Base-by-base conservation (phyloP, 768 basidiomycete species). In the Termitomyces sp. region DNA sequence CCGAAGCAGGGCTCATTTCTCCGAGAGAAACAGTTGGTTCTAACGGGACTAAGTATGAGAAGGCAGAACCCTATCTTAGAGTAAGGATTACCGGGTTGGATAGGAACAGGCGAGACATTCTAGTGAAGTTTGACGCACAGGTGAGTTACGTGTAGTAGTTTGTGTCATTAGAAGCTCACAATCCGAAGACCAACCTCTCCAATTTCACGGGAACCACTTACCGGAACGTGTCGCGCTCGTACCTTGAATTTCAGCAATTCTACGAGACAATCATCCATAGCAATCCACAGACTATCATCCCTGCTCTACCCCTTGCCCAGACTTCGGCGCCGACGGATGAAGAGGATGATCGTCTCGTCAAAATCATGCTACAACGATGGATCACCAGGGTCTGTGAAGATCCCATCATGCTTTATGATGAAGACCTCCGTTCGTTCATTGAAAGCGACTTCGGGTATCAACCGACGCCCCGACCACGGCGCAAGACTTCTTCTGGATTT, bases 381-480 rank as follows among this genome's bases (percentile, higher is more conserved):
- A 82, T 97, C 54, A 87, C 91, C 12, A 79, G 97, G 56, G 85
- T 98, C 33, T 96, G 91, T 74, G 94, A 95, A 69, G 94, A 98
- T 69, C 86, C 87, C 2, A 92, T 97, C 53, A 73, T 98, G 32
- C 75, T 93, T 40, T 76, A 86, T 55, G 96, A 98, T 65, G 97
- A 98, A 67, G 97, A 99, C 69, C 72, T 98, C 58, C 86, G 96
- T 32, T 89, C 89, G 16, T 99, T 99, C 70, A 84, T 99, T 59
- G 97, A 99, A 74, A 95, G 88, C 64, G 96, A 98, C 72, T 99
- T 98, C 76, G 97, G 97, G 27, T 95, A 93, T 67, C 93, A 92
- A 65, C 92, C 90, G 5, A 93, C 84, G 16, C 89, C 89, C 10
- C 82, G 85, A 42, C 86, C 85, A 51, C 82, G 85, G 59, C 84